Base-by-base conservation (phyloP, 1,139 yeast genomes). In the Blastobotrys malaysiensis region DNA sequence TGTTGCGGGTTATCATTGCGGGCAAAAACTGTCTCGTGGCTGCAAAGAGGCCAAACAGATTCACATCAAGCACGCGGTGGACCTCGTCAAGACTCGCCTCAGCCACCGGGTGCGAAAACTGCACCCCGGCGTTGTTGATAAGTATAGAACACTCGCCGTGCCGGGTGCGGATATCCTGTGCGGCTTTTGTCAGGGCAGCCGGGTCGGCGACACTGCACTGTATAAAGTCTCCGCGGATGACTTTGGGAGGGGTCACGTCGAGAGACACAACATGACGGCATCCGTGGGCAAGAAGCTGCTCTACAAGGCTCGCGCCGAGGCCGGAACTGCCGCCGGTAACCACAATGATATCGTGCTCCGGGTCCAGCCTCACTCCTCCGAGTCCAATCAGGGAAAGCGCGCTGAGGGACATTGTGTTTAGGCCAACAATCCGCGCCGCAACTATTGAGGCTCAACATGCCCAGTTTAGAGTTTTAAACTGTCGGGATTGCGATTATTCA, bases 241-340 rank as follows among this genome's bases (percentile, higher is more conserved):
- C 1, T 65, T 61, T 1, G 58, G 52, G 13, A 89, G 87, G 1
- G 2, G 57, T 58, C 1, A 87, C 61, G 63, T 91, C 97, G 45
- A 88, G 71, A 0, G 85, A 85, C 0, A 87, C 79, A 0, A 88
- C 84, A 26, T 66, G 39, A 5, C 39, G 75, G 6, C 70, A 69
- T 7, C 75, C 73, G 9, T 63, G 65, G n/a, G 60, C 59, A 3
- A 70, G 69, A 53, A 88, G 77, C 44, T 66, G 65, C 16, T 61
- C 58, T 0, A 78, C 87, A n/a, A 90, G 61, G 55, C 82, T 86
- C 48, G 70, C 71, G 0, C 97, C 97, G 21, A 91, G 73, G 0
- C 97, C 97, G 0, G 81, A 72, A 1, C 80, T 66, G 0, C 97
- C 97, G 0, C 97, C 97, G 0, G 97, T 90, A 22, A 91, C 73